phyloP scores from a whole-genome alignment of 495 filamentous ascomycete species.

The Chlorociboria aeruginascens region DNA sequence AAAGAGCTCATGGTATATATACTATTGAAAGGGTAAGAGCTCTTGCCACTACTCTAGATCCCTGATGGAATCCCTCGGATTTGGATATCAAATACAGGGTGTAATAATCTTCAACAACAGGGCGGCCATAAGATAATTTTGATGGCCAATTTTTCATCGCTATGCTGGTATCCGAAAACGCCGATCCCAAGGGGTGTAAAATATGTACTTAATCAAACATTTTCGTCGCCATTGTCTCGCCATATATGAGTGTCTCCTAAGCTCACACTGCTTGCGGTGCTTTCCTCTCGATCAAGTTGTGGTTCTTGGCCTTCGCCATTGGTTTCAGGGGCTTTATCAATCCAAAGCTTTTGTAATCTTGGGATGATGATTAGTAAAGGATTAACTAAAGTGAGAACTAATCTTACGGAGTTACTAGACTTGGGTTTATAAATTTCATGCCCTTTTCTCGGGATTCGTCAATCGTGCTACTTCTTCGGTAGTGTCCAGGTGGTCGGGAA shows the following conservation, averaged over 20 bases:
- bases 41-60: too few relatives aligned
- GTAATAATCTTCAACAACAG: too few relatives aligned
- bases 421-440: conserved; percentile 61
- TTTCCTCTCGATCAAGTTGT: conserved; percentile 10
- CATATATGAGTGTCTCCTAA: conserved; percentile 46
- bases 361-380: conserved; percentile 8
- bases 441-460: conserved; percentile 60
- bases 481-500: conserved; percentile 20
- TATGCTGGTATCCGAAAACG: neutral
- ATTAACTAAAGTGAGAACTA: neutral
- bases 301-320: conserved; percentile 1
- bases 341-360: conserved; percentile 39
- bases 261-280: conserved; percentile 32
- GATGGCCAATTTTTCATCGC: neutral
- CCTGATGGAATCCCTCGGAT: too few relatives aligned
- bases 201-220: conserved; percentile 14
- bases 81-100: too few relatives aligned
- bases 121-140: too few relatives aligned
- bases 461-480: conserved; percentile 35
- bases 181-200: neutral
- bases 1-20: too few relatives aligned
- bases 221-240: conserved; percentile 29
- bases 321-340: conserved; percentile 24
- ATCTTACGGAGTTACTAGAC: conserved; percentile 50
- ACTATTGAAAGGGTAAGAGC: too few relatives aligned